A percentile compares a stretch with the other conserved stretches of the same genome.
Conservation (phyloP, 2,329 filamentous ascomycete genomes). For the Coniochaeta sp. region DNA sequence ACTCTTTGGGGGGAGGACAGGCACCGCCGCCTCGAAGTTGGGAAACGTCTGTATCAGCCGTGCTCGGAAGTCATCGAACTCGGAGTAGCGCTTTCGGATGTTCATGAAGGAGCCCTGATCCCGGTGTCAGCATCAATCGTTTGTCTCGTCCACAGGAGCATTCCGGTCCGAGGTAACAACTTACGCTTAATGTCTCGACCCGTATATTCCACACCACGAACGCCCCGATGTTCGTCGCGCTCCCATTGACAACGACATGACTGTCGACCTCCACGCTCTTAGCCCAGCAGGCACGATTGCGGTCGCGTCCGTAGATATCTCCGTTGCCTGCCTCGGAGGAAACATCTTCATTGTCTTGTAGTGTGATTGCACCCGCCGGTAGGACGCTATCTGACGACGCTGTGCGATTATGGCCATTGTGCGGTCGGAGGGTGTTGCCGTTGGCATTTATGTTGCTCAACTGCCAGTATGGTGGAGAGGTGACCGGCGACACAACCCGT, state of each 20-base stretch:
- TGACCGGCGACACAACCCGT: conserved; percentile 11
- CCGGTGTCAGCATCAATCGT: background rate
- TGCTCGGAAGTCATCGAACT: conserved; percentile 77
- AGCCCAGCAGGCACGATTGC: conserved; percentile 56
- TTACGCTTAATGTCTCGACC: conserved; percentile 76
- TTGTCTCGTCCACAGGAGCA: too few relatives aligned
- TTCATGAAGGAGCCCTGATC: conserved; percentile 52
- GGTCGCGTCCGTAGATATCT: conserved; percentile 21
- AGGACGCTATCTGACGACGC: conserved; percentile 41
- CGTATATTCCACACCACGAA: conserved; percentile 94
- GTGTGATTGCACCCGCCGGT: conserved; percentile 47
- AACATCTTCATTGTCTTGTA: conserved; percentile 54
- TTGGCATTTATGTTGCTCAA: background rate
- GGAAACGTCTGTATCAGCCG: conserved; percentile 76
- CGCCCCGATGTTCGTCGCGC: conserved; percentile 59
- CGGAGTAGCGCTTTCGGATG: conserved; percentile 74
- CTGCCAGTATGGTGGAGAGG: conserved; percentile 36
- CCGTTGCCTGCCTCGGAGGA: conserved; percentile 29
- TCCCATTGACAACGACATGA: conserved; percentile 48
- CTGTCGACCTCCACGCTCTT: conserved; percentile 53
- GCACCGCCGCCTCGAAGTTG: conserved; percentile 75
- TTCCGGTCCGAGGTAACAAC: conserved; percentile 21
- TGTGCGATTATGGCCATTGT: conserved; percentile 27
- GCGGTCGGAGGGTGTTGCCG: conserved; percentile 18
- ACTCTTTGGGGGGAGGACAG: conserved; percentile 85